A percentile compares a stretch with the other conserved stretches of the same genome.
Evolutionary conservation across 768 basidiomycete species (phyloP).

Genomic region (Leccinum longicurvipes): DNA sequence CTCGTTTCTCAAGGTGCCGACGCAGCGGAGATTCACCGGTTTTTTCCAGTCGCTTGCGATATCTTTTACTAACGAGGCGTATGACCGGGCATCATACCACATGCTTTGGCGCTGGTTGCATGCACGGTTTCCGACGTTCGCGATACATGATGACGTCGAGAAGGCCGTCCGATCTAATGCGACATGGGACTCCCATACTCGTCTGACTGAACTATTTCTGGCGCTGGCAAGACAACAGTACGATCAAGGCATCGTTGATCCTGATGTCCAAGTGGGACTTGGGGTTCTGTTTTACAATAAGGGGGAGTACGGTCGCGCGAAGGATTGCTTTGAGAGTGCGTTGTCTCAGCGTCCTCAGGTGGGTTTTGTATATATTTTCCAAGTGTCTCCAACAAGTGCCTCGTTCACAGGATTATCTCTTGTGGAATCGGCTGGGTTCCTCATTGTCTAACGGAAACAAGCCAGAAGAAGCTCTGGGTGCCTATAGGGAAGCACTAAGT

Average conservation of each 20-base stretch:
- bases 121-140: constrained; percentile 57
- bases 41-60: constrained; percentile 80
- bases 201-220: constrained; percentile 81
- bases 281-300: constrained; percentile 92
- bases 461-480: constrained; percentile 89
- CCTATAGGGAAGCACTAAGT: constrained; percentile 86
- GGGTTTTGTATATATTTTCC: constrained; percentile 14
- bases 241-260: constrained; percentile 63
- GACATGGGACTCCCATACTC: constrained; percentile 79
- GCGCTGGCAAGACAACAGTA: constrained; percentile 81
- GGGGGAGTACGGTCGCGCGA: constrained; percentile 80
- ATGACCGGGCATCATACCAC: constrained; percentile 80
- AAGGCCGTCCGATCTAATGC: constrained; percentile 52
- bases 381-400: not conserved
- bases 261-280: constrained; percentile 90
- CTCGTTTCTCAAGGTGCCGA: not conserved
- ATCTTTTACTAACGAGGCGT: constrained; percentile 92
- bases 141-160: constrained; percentile 53
- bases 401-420: constrained; percentile 67
- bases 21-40: constrained; percentile 7
- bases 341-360: constrained; percentile 74
- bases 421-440: constrained; percentile 96
- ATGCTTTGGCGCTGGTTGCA: constrained; percentile 85
- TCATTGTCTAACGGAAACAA: constrained; percentile 91
- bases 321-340: constrained; percentile 93